Evolutionary conservation across 108 stramenopile genomes (phyloP), one percentile per base, ranked within the genome.

Genomic region (Cyclotella cryptica): DNA sequence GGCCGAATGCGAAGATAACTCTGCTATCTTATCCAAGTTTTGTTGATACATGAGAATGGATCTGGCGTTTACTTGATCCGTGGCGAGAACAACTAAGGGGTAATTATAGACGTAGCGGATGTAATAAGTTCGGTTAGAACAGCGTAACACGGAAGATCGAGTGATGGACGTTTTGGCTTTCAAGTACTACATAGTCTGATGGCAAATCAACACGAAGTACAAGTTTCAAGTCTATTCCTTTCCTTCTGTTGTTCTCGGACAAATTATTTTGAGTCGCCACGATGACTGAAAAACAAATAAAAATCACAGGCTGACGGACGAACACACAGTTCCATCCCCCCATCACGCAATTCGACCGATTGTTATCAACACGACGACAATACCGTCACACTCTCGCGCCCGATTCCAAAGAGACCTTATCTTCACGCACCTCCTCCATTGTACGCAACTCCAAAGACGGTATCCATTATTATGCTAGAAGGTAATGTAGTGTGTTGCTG

Each of bases 21-120:
- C 49, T 14, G 85, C 88, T 54, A 96, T 89, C 72, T 96, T 96
- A 78, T 96, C 96, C 45, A 96, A 71, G 60, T 96, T 93, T 59
- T 84, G 84, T 83, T 96, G 93, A 70, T 95, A 95, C 69, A 87
- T 88, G 62, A 94, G 85, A 73, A 94, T 96, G 21, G 93, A 93
- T 66, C 91, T 84, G 54, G 93, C 95, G 78, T 96, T 96, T 62
- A 85, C 82, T 81, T 96, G 95, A 85, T 96, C 95, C 39, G 91
- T 89, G 44, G 95, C 95, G 22, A 96, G 84, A 62, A 96, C 75
- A 66, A 96, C 94, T 93, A 79, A 46, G n/a, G 19, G 53, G 9
- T 27, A 24, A 39, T 40, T 53, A 35, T 14, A 54, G 13, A 19
- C 2, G 26, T 24, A 64, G 4, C 10, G 46, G 47, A 26, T 69